These are phyloP conservation scores for Populus alba DNA, from an alignment of 345 rosid species.

Conservation along the genomic window DNA sequence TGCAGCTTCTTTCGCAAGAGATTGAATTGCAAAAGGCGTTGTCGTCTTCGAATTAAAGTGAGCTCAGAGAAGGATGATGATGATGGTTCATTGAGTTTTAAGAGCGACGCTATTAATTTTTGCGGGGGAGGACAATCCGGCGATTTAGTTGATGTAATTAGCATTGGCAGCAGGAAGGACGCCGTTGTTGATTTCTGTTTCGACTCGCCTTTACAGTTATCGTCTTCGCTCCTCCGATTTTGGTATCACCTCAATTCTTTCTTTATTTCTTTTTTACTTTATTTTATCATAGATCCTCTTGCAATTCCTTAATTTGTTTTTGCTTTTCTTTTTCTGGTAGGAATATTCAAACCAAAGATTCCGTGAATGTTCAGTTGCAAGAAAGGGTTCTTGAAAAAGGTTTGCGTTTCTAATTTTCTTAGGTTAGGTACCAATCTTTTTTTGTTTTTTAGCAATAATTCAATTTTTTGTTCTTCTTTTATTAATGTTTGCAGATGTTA, in stretches of 20 bases:
- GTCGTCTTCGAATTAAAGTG: conserved; percentile 16
- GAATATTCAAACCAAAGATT: conserved; percentile 50
- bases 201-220: conserved; percentile 53
- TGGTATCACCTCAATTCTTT: conserved; percentile 44
- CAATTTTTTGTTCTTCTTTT: conserved; percentile 4
- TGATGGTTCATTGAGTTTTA: not conserved
- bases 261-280: not conserved
- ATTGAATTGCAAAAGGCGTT: not conserved
- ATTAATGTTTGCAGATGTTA: conserved; percentile 43
- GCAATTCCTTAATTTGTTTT: not conserved
- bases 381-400: conserved; percentile 57
- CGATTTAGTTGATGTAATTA: conserved; percentile 56
- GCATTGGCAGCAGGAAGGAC: conserved; percentile 78
- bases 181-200: conserved; percentile 71
- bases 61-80: conserved; percentile 13
- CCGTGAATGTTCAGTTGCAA: conserved; percentile 49
- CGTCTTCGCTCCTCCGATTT: conserved; percentile 57
- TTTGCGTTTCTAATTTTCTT: conserved; percentile 6
- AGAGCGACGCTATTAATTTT: conserved; percentile 3
- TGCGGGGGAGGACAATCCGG: conserved; percentile 9
- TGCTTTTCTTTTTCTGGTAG: conserved; percentile 31
- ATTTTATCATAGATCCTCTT: not conserved
- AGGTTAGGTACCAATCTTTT: not conserved
- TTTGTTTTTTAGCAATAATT: not conserved
- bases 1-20: not conserved